Evolutionary conservation across 495 filamentous ascomycete genomes (phyloP).

Genomic region (Daldinia vernicosa): DNA sequence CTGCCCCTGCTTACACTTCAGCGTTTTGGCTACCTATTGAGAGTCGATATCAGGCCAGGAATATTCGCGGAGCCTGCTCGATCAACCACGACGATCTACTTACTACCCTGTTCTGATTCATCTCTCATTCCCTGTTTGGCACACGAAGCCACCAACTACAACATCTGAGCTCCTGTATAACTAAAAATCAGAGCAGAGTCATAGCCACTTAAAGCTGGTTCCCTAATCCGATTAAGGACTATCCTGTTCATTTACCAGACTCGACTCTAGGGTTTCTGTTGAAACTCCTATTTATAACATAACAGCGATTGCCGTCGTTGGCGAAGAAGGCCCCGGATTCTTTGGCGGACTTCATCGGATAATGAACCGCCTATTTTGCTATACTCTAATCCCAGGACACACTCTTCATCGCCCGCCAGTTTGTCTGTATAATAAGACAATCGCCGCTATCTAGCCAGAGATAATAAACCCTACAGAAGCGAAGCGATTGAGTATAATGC

Average conservation of each 20-base stretch:
- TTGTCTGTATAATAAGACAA: neutral
- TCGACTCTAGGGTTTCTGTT: neutral
- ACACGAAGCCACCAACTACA: conserved; percentile 13
- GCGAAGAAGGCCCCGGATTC: neutral
- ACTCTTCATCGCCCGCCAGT: neutral
- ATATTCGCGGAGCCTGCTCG: conserved; percentile 17
- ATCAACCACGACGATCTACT: conserved; percentile 15
- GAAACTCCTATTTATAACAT: neutral
- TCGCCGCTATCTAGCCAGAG: neutral
- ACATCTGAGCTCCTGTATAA: neutral
- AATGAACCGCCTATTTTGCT: conserved; percentile 15
- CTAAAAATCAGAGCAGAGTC: neutral
- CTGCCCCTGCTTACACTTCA: conserved; percentile 17
- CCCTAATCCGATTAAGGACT: neutral
- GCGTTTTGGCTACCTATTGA: conserved; percentile 6
- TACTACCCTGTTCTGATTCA: conserved; percentile 10
- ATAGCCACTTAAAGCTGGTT: neutral
- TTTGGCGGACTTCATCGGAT: neutral
- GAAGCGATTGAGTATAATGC: conserved; percentile 22
- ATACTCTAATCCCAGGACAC: neutral
- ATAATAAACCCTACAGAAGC: conserved; percentile 12
- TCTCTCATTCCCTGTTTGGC: conserved; percentile 12
- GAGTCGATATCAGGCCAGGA: conserved; percentile 19
- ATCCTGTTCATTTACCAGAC: neutral
- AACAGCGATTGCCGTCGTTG: neutral